A percentile compares a stretch with the other conserved stretches of the same genome.
These are phyloP conservation scores for Lichenothelia convexa DNA, from an alignment of 495 filamentous ascomycete genomes.

Conservation along the genomic window DNA sequence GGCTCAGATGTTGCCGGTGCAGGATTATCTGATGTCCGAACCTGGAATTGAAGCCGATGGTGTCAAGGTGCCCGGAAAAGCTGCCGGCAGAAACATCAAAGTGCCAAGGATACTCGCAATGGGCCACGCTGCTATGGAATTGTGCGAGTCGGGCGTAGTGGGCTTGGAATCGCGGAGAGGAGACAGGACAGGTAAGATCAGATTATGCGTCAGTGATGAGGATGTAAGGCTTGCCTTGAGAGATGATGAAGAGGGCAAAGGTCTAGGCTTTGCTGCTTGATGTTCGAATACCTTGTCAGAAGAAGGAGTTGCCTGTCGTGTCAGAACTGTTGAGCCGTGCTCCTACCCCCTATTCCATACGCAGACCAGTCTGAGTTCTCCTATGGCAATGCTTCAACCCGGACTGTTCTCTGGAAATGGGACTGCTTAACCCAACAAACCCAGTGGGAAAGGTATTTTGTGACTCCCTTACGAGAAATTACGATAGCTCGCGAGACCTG, in stretches of 20 bases:
- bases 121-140: slow-evolving; percentile 53
- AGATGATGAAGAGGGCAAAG: slow-evolving; percentile 73
- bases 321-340: too few relatives aligned
- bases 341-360: too few relatives aligned
- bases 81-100: slow-evolving; percentile 17
- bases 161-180: slow-evolving; percentile 61
- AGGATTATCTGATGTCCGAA: slow-evolving; percentile 16
- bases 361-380: too few relatives aligned
- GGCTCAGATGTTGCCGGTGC: slow-evolving; percentile 27
- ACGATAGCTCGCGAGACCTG: too few relatives aligned
- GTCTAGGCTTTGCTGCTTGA: slow-evolving; percentile 32
- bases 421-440: too few relatives aligned
- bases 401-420: too few relatives aligned
- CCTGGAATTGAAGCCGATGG: background rate
- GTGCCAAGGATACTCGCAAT: slow-evolving; percentile 45
- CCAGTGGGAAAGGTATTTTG: too few relatives aligned
- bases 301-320: too few relatives aligned
- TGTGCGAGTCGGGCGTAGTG: slow-evolving; percentile 75
- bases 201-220: slow-evolving; percentile 71
- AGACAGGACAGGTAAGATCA: slow-evolving; percentile 70
- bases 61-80: background rate
- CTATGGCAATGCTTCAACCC: too few relatives aligned
- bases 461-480: too few relatives aligned
- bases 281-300: too few relatives aligned
- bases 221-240: slow-evolving; percentile 74